Base-by-base conservation (phyloP, 805 yeast genomes). In the Suhomyces vadensis region DNA sequence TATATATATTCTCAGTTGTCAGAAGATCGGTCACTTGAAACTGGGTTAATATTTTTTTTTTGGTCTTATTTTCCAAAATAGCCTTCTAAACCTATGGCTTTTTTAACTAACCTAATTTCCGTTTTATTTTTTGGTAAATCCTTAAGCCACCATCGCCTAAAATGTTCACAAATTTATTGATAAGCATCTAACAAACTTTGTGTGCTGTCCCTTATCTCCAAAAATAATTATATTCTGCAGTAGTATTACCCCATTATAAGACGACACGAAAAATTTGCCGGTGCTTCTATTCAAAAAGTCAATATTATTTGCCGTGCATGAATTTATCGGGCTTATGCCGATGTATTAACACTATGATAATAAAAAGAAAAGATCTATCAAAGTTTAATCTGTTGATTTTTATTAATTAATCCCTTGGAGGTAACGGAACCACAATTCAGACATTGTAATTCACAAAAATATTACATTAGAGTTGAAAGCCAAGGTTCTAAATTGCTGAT, bases 81-180 rank as follows among this genome's bases (percentile, higher is more conserved):
- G 33, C 33, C 33, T 29, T 16, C 20, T 29, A 29, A 29, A 20
- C 33, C 33, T 8, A 29, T 14, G 33, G 33, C 33, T 29, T 29
- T 23, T 9, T 20, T 14, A 20, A 6, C 33, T 14, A 29, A 14
- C 33, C 6, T 14, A 29, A 20, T 8, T 29, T 29, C 20, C 16
- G 33, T 11, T 10, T 16, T 20, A 9, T 29, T 14, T 13, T n/a
- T 29, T 29, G 14, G 33, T 8, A 29, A 9, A 2, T 2, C 9
- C 19, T 14, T 29, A 7, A 29, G 33, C 33, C 33, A 29, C 11
- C 20, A 20, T 11, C 6, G 33, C 33, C 33, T 2, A 3, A 14
- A 16, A n/a, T n/a, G n/a, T n/a, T n/a, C n/a, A n/a, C 9, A 29
- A 16, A 8, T 17, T 8, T 6, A 6, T 29, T 29, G 33, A 29